Evolutionary conservation across 768 basidiomycete species (phyloP), one percentile per base, ranked within the genome.

Genomic region (Panaeolus papilionaceus): DNA sequence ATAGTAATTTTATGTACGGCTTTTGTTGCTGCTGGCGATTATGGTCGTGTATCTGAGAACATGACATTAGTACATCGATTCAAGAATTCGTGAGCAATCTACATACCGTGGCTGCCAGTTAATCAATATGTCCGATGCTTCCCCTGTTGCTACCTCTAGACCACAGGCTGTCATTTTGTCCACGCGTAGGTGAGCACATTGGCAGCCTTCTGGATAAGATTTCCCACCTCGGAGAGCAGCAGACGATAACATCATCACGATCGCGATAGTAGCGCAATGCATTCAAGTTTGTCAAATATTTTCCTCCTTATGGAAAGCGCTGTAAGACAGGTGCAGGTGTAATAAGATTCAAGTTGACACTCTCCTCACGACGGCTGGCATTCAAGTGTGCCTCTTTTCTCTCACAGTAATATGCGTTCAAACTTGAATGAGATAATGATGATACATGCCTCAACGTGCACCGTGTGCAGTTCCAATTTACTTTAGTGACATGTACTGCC

Each of bases 361-460:
- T 20, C 45, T n/a, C 20, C 45, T 11, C 45, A 20, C 45, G 45
- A 47, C 16, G 18, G 8, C 8, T 47, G 14, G 20, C 45, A 33
- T 33, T 33, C 33, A 5, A 51, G 14, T 28, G 49, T 51, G 49
- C 26, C 7, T 8, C 23, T 9, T 10, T 23, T 28, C 23, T 51
- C 49, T 28, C 49, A 51, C 49, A 51, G 49, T 51, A 51, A 51
- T 51, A 26, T 51, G 26, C 49, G 26, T 51, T 51, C 49, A 51
- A 51, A 51, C 49, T 28, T 28, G 49, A 51, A 23, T 45, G 45
- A 45, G 45, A 45, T 45, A 6, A n/a, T n/a, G 40, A 3, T 42
- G 40, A 23, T 49, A 49, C 20, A 49, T 18, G 8, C 20, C 47
- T 26, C 23, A 49, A 49, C 47, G 47, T 49, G 47, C 6, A 8